Evolutionary conservation across 2,329 filamentous ascomycete genomes (phyloP).

Genomic region (Hymenoscyphus occultus): DNA sequence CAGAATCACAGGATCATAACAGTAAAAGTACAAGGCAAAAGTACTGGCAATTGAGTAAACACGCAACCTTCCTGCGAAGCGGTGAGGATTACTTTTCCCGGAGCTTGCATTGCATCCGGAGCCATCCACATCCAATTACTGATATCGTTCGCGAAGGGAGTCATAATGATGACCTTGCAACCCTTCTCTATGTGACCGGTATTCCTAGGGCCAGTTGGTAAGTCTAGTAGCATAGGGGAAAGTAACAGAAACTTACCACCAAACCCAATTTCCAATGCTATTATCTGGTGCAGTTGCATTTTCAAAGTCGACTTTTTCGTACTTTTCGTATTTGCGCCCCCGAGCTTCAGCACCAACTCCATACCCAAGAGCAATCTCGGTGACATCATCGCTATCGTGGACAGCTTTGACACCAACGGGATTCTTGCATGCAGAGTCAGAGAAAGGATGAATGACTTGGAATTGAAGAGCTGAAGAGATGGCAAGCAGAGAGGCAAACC

Average conservation of each 20-base stretch:
- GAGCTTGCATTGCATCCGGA: neutral
- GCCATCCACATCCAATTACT: neutral
- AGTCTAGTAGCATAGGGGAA: neutral
- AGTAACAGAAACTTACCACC: neutral
- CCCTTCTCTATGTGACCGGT: neutral
- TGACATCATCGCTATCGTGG: neutral
- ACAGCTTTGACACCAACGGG: neutral
- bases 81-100: neutral
- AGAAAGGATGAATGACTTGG: neutral
- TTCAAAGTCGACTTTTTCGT: neutral
- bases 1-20: neutral
- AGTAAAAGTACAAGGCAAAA: neutral
- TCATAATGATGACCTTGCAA: neutral
- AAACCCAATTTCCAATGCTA: neutral
- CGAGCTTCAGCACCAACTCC: neutral
- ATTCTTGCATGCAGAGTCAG: neutral
- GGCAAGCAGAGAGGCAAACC: neutral
- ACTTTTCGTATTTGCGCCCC: neutral
- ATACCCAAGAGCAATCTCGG: neutral
- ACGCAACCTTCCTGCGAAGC: neutral
- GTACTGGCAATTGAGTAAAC: neutral
- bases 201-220: neutral
- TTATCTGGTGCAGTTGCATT: neutral
- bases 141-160: neutral
- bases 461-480: neutral